A percentile compares a stretch with the other conserved stretches of the same genome.
These are phyloP conservation scores for Xylaria palmicola DNA, from an alignment of 495 filamentous ascomycete species.

Conservation along the genomic window DNA sequence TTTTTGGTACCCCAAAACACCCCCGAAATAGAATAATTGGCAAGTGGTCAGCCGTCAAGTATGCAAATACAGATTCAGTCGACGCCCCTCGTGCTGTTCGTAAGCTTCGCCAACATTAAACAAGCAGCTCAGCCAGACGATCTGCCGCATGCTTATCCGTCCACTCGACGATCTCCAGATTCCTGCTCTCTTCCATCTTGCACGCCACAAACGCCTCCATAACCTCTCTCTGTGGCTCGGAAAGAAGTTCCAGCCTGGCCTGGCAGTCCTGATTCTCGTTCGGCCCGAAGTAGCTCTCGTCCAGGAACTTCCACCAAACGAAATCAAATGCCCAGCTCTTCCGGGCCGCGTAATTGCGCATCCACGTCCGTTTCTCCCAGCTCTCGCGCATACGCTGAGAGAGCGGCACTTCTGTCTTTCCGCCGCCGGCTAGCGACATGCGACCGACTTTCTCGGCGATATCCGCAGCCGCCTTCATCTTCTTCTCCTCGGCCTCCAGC, in stretches of 20 bases:
- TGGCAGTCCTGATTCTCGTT: slow-evolving; percentile 18
- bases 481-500: slow-evolving; percentile 27
- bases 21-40: too few relatives aligned
- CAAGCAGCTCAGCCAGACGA: too few relatives aligned
- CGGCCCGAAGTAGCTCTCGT: slow-evolving; percentile 25
- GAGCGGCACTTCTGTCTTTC: neutral
- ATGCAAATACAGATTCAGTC: too few relatives aligned
- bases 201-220: slow-evolving; percentile 29
- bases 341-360: slow-evolving; percentile 32
- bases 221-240: slow-evolving; percentile 16
- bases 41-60: too few relatives aligned
- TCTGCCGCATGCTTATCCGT: too few relatives aligned
- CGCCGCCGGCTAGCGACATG: neutral
- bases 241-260: slow-evolving; percentile 25
- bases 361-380: slow-evolving; percentile 33
- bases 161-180: too few relatives aligned
- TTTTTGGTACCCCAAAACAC: too few relatives aligned
- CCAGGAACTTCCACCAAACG: slow-evolving; percentile 27
- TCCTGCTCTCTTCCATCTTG: slow-evolving; percentile 25
- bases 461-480: neutral
- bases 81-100: too few relatives aligned
- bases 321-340: slow-evolving; percentile 34
- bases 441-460: neutral
- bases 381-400: slow-evolving; percentile 28
- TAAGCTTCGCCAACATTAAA: too few relatives aligned